phyloP scores from a whole-genome alignment of 306 rosid genomes.

The Casuarina glauca region DNA sequence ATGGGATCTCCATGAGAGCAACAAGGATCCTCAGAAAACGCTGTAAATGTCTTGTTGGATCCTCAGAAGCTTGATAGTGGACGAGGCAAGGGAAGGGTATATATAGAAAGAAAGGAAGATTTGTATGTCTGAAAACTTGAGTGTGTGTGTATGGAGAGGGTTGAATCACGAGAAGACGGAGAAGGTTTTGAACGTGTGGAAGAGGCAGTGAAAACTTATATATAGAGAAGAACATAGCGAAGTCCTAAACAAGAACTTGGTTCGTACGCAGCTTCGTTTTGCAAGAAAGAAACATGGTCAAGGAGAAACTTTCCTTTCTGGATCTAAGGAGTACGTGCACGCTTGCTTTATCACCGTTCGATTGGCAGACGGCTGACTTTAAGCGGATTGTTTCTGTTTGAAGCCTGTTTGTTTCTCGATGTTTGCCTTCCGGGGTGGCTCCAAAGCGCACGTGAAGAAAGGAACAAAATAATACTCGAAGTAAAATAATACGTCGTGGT shows the following conservation, averaged over 20 bases:
- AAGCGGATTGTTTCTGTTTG: background rate
- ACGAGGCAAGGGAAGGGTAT: slow-evolving; percentile 24
- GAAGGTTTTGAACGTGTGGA: background rate
- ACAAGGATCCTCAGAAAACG: background rate
- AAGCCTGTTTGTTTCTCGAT: background rate
- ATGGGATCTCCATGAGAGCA: slow-evolving; percentile 39
- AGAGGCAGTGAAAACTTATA: slow-evolving; percentile 24
- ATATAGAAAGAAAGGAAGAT: background rate
- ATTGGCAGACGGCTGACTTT: slow-evolving; percentile 2
- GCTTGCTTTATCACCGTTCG: slow-evolving; percentile 3
- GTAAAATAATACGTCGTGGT: background rate
- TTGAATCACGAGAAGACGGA: no score
- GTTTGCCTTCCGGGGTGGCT: slow-evolving; percentile 3
- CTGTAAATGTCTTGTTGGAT: background rate
- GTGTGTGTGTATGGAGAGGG: no score
- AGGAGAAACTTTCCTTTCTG: background rate
- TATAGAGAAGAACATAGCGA: background rate
- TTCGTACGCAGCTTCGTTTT: slow-evolving; percentile 11
- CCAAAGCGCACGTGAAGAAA: background rate
- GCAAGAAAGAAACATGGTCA: slow-evolving; percentile 43
- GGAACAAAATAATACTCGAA: background rate
- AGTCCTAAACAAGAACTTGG: background rate
- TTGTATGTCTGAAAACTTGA: no score
- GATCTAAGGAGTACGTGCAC: background rate
- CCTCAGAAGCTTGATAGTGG: slow-evolving; percentile 23